Evolutionary conservation across 2,329 filamentous ascomycete genomes (phyloP).

Genomic region (Xylogone sp.): DNA sequence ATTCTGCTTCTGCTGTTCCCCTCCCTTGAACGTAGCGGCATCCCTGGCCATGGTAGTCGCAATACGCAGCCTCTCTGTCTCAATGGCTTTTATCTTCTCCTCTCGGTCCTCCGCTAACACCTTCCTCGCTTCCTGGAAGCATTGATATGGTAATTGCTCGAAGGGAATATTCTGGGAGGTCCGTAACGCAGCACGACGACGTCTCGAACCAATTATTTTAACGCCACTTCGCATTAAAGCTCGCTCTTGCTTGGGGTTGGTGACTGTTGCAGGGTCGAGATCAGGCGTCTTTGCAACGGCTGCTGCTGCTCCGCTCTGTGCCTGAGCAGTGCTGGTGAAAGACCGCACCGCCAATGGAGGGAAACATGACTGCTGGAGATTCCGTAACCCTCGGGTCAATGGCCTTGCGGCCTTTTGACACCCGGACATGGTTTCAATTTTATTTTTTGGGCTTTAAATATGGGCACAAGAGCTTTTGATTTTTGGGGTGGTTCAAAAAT

Average conservation of each 20-base stretch:
- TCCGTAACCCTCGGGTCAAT: constrained; percentile 49
- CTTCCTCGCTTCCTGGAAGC: constrained; percentile 92
- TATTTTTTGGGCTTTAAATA: too few species aligned
- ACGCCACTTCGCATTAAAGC: constrained; percentile 65
- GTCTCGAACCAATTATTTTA: constrained; percentile 76
- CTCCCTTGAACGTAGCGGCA: constrained; percentile 54
- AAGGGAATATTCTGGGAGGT: constrained; percentile 69
- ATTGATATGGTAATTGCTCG: constrained; percentile 92
- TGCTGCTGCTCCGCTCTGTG: constrained; percentile 28
- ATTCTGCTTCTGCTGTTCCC: constrained; percentile 60
- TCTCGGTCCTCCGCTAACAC: constrained; percentile 74
- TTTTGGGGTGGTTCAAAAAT: constrained; percentile 17
- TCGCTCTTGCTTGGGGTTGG: constrained; percentile 60
- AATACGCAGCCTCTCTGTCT: constrained; percentile 64
- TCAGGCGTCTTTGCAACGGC: constrained; percentile 35
- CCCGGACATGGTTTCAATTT: constrained; percentile 46
- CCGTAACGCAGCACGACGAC: constrained; percentile 72
- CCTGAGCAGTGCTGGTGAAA: constrained; percentile 31
- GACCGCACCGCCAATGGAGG: constrained; percentile 20
- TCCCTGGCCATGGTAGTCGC: constrained; percentile 59
- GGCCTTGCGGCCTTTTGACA: constrained; percentile 57
- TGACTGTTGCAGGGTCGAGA: constrained; percentile 66
- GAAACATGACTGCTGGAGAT: constrained; percentile 24
- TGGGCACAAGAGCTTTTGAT: too few species aligned
- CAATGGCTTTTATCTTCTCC: constrained; percentile 74